These are phyloP conservation scores for Leptosphaerulina australis DNA, from an alignment of 2,329 filamentous ascomycete species.

Conservation along the genomic window DNA sequence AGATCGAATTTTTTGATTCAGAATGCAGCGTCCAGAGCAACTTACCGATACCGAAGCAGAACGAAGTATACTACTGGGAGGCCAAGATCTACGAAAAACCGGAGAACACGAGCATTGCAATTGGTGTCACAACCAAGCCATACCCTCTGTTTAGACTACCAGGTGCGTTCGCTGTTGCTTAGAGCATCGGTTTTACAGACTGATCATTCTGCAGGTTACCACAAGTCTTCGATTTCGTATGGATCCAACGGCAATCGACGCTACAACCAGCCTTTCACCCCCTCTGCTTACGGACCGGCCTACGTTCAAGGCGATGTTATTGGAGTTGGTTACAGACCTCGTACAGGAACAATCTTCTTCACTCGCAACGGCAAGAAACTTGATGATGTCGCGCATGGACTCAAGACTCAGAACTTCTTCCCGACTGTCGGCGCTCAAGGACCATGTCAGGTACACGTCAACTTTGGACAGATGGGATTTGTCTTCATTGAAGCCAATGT, in stretches of 20 bases:
- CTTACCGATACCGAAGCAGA: constrained; percentile 94
- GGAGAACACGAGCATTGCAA: constrained; percentile 81
- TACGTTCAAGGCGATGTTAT: constrained; percentile 95
- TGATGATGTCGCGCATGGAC: constrained; percentile 89
- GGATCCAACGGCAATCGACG: constrained; percentile 84
- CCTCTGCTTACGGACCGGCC: constrained; percentile 79
- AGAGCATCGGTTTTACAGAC: not conserved
- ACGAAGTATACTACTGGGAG: constrained; percentile 99
- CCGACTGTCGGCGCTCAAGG: constrained; percentile 96
- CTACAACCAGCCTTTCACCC: constrained; percentile 88
- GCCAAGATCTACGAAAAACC: constrained; percentile 98
- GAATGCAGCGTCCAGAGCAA: constrained; percentile 98
- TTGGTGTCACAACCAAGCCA: constrained; percentile 95
- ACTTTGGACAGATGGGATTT: constrained; percentile 96
- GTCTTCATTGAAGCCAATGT: constrained; percentile 99
- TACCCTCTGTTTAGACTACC: constrained; percentile 94
- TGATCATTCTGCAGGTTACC: constrained; percentile 67
- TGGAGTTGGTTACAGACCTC: constrained; percentile 90
- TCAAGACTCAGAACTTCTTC: constrained; percentile 97
- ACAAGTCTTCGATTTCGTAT: constrained; percentile 92
- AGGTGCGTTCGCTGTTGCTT: constrained; percentile 63
- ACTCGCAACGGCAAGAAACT: constrained; percentile 97
- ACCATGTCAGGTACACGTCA: constrained; percentile 90
- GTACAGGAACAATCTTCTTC: constrained; percentile 95
- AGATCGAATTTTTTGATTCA: constrained; percentile 98